Base-by-base conservation (phyloP, 257 asterid genomes). In the Rhazya stricta region DNA sequence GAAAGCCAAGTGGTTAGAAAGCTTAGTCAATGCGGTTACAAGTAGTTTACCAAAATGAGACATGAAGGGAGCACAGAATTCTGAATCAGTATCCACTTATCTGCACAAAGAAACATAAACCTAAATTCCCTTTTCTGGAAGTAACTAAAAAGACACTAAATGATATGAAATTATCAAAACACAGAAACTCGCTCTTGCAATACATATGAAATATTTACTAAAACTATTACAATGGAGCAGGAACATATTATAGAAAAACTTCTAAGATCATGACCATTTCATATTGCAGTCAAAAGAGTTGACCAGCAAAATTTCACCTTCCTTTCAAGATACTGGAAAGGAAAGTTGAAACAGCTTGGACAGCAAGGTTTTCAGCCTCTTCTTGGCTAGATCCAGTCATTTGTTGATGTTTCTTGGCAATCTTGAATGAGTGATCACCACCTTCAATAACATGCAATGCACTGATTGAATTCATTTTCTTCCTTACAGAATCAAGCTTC, bases 391-490 rank as follows among this genome's bases (percentile, higher is more conserved):
- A 71, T 58, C 87, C 92, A 19, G 78, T 78, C 41, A 84, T 76
- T 34, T 83, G 84, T 56, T 85, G 82, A 69, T 89, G 90, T 84
- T 83, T 93, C 86, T 88, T 91, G 2, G 78, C 85, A 74, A 93
- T 82, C 85, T 93, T 90, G 85, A 91, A 90, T 25, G 96, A 93
- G 86, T 91, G 98, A 77, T 93, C 98, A 23, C 96, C 97, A 39
- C 97, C 97, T 60, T 91, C 89, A 67, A 93, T 82, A 72, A 91
- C 98, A 74, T 89, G 88, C 83, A 91, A 71, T 71, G 74, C 86
- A 57, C 76, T 84, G 37, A 3, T 42, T 15, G 84, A 79, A 37
- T 62, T 83, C 92, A 93, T 90, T 84, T 87, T 90, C 86, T 85
- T 81, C 79, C 90, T 86, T 60, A 80, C 92, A 81, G 80, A 83